Percentiles rank a stretch among this genome's conserved stretches.
Conservation (phyloP, 2,329 filamentous ascomycete genomes). For the Cladosporium colombiae region DNA sequence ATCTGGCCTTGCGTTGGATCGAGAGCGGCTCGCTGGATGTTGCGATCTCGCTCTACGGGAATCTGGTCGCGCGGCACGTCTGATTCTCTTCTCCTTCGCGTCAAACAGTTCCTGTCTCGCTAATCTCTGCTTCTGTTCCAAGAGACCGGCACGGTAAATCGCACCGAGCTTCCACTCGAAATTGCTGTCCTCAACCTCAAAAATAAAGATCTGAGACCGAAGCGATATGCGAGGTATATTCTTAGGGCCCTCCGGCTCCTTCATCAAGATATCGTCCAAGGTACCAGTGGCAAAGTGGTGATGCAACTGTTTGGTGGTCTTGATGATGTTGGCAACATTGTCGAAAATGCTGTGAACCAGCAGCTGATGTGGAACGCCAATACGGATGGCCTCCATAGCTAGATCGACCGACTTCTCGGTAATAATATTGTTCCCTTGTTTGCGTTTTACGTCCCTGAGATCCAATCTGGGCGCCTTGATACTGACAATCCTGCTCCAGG, state of each 20-base stretch:
- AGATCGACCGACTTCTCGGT: slow-evolving; percentile 85
- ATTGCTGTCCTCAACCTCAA: slow-evolving; percentile 91
- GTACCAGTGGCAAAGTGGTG: slow-evolving; percentile 87
- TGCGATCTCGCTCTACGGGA: slow-evolving; percentile 58
- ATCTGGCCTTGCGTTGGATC: slow-evolving; percentile 31
- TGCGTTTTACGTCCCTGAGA: slow-evolving; percentile 73
- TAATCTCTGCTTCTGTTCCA: slow-evolving; percentile 86
- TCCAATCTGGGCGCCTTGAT: slow-evolving; percentile 81
- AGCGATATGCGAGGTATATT: slow-evolving; percentile 82
- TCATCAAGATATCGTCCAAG: slow-evolving; percentile 84
- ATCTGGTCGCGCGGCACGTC: slow-evolving; percentile 43
- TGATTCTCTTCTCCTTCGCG: slow-evolving; percentile 80
- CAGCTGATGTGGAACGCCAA: slow-evolving; percentile 89
- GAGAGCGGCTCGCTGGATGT: slow-evolving; percentile 45
- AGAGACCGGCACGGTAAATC: slow-evolving; percentile 85
- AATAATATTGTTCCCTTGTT: slow-evolving; percentile 58
- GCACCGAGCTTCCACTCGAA: slow-evolving; percentile 97
- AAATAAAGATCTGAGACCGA: slow-evolving; percentile 76
- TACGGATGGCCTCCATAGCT: slow-evolving; percentile 77
- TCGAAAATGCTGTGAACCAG: slow-evolving; percentile 90
- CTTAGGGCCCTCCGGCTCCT: slow-evolving; percentile 82
- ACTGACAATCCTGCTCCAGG: slow-evolving; percentile 85
- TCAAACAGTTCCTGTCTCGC: slow-evolving; percentile 88
- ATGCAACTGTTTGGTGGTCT: slow-evolving; percentile 86
- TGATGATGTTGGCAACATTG: slow-evolving; percentile 84